Evolutionary conservation across 106 monocot genomes (phyloP), one percentile per base, ranked within the genome.

Genomic region (Phalaenopsis aphrodite): DNA sequence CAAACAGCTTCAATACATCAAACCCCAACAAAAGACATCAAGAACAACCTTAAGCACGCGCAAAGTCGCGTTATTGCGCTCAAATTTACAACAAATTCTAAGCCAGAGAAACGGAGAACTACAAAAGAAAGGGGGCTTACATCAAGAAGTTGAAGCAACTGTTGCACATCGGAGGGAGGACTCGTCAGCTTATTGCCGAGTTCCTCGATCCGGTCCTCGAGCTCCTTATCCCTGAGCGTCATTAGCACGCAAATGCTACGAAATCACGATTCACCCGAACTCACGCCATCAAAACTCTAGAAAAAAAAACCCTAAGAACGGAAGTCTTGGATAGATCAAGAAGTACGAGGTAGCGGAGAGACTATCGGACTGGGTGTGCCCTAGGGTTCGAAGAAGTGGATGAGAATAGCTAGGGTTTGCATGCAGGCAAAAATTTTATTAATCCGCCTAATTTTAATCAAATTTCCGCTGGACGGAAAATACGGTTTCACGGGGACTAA

Each of bases 111-210:
- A 82, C 5, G 74, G n/a, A 42, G 43, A 43, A 74, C 2, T 5
- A 39, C 2, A 10, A 39, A 69, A 39, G 2, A 14, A 74, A 74
- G 9, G 72, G 80, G 48, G 43, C 81, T 88, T 79, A 93, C 93
- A 82, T 90, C 86, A 23, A 93, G 90, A 73, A 93, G 86, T 14
- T 55, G 46, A 41, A 86, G 78, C 46, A 93, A 84, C 38, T 85
- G 86, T 1, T 88, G 82, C 30, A 84, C 79, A 36, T 78, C 56
- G 1, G 79, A 68, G 1, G 93, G 90, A 9, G 88, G 85, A 52
- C 65, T 77, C 38, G 65, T 46, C 48, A 90, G 84, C 55, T 78
- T 78, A 6, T 55, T 86, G 39, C 93, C 93, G 36, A 86, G 66
- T 4, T 88, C 88, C 45, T 56, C 9, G 64, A 93, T 78, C 72